Evolutionary conservation across 2,329 filamentous ascomycete genomes (phyloP), one percentile per base, ranked within the genome.

Genomic region (Madurella fahalii): DNA sequence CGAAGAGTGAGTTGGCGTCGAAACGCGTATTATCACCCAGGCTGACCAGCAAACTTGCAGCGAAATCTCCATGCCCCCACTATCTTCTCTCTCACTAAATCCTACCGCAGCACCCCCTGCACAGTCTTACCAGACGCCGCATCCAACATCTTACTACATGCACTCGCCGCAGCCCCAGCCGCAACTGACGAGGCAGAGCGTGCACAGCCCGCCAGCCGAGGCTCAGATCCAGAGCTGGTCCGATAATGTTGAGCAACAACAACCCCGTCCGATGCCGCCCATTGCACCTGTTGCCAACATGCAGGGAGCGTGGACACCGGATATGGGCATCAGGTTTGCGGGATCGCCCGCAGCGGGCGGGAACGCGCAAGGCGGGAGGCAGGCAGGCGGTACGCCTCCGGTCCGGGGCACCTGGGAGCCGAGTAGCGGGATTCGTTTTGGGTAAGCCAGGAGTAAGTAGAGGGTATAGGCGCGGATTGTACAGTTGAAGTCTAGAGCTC

Each of bases 251-350:
- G 74, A 78, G 45, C 81, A 84, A 16, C 79, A 85, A 61, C 86
- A 67, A 72, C 81, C 65, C 0, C 69, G 69, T 42, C 80, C 80
- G 0, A 72, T 77, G 52, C 74, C 78, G 2, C 70, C 73, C 1
- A 67, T 71, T 47, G 67, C 71, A 57, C 67, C 72, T 0, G 63
- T 64, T 9, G 56, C 59, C 1, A 60, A 49, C 13, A 61, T 59
- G 70, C 79, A 63, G 72, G 80, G 69, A 7, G 84, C 89, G 68
- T 96, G 91, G 91, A 85, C 83, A 52, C 89, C 90, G 0, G 85
- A 86, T 2, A 85, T 89, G 77, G 88, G 87, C 0, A 94, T 95
- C 64, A 85, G 84, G 54, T 95, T 96, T 69, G 82, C 82, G 1
- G 78, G 73, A 3, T 59, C 73, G 15, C 64, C 72, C 13, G 59